Percentiles rank a stretch among this genome's conserved stretches.
Conservation (phyloP, 306 rosid genomes). For the Trichosanthes truncata region DNA sequence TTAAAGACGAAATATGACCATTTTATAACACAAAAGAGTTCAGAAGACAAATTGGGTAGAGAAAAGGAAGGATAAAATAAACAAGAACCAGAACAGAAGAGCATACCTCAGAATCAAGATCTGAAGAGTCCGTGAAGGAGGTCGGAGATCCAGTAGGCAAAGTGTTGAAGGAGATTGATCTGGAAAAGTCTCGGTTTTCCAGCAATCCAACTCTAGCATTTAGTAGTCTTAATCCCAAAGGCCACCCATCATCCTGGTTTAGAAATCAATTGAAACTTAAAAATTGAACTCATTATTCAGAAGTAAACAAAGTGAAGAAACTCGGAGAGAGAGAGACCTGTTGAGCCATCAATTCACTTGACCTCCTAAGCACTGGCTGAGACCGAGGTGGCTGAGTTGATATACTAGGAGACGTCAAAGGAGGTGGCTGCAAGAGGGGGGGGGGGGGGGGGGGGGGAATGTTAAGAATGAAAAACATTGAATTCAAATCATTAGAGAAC, state of each 20-base stretch:
- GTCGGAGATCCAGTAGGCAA: slow-evolving; percentile 41
- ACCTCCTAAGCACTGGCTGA: not conserved
- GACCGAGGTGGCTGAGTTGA: not conserved
- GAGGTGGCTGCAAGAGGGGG: not conserved
- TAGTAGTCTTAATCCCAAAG: slow-evolving; percentile 63
- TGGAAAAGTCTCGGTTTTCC: slow-evolving; percentile 20
- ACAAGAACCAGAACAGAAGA: not conserved
- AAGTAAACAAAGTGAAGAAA: not conserved
- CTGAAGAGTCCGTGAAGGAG: slow-evolving; percentile 39
- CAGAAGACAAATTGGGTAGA: no score
- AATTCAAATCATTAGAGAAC: not conserved
- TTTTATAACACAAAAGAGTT: no score
- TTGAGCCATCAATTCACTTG: not conserved
- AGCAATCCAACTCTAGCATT: slow-evolving; percentile 48
- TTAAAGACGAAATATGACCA: not conserved
- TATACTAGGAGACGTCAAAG: not conserved
- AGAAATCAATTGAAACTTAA: not conserved
- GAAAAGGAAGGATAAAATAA: no score
- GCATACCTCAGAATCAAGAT: slow-evolving; percentile 54
- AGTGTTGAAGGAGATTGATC: slow-evolving; percentile 65
- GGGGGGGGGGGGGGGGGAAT: not conserved
- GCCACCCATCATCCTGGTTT: slow-evolving; percentile 75
- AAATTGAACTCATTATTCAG: not conserved
- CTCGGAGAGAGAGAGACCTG: not conserved
- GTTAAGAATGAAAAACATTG: not conserved